Conservation (phyloP, 2,329 filamentous ascomycete genomes). For the Epichloe glyceriae region DNA sequence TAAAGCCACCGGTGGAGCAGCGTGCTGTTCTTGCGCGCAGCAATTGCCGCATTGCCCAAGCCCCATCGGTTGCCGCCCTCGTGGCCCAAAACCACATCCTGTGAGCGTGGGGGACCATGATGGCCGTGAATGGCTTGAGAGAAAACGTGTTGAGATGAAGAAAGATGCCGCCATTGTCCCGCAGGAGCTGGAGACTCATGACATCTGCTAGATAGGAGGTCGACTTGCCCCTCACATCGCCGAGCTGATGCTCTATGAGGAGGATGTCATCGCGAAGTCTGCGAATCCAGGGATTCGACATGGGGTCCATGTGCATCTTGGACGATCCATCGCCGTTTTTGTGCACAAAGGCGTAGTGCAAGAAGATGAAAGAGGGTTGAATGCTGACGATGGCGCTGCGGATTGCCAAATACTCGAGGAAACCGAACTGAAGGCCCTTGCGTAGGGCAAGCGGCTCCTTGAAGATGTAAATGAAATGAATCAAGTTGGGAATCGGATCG, state of each 20-base stretch:
- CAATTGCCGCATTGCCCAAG: conserved; percentile 8
- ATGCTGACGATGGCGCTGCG: conserved; percentile 9
- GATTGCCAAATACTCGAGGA: conserved; percentile 8
- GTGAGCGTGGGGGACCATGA: conserved; percentile 3
- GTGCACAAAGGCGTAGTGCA: conserved; percentile 6
- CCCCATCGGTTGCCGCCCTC: conserved; percentile 8
- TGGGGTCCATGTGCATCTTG: background rate
- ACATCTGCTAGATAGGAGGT: conserved; percentile 5
- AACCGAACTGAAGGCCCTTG: conserved; percentile 7
- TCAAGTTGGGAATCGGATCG: conserved; percentile 8
- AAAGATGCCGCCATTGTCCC: conserved; percentile 7
- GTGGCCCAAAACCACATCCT: conserved; percentile 6
- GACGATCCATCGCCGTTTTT: background rate
- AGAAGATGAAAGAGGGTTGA: background rate
- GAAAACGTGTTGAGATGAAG: conserved; percentile 8
- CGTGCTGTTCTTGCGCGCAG: conserved; percentile 8
- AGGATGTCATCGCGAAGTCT: conserved; percentile 4
- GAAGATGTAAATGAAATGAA: conserved; percentile 9
- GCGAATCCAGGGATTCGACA: conserved; percentile 7
- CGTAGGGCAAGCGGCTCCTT: conserved; percentile 1
- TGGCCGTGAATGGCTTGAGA: conserved; percentile 5
- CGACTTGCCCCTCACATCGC: background rate
- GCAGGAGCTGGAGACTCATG: conserved; percentile 7
- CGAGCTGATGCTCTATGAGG: conserved; percentile 4
- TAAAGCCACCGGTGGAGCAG: conserved; percentile 7